phyloP scores from a whole-genome alignment of 441 rosid species.

The Raphanus hybrid region DNA sequence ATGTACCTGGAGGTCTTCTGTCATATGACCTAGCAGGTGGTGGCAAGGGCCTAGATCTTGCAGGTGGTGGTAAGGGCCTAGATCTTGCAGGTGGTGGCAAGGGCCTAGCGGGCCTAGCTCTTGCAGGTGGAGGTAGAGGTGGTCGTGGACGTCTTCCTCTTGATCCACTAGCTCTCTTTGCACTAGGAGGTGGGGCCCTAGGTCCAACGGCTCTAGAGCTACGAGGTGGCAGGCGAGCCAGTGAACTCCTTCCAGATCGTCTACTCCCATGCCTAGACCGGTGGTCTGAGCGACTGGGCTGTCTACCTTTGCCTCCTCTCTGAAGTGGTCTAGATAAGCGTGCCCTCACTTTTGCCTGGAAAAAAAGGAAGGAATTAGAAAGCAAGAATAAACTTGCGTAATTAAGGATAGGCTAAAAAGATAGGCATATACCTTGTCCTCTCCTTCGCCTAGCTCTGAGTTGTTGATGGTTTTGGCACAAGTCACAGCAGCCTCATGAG shows the following conservation, averaged over 20 bases:
- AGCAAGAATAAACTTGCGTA: not conserved
- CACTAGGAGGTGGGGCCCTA: constrained; percentile 59
- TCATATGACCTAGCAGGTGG: constrained; percentile 82
- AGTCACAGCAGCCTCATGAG: constrained; percentile 87
- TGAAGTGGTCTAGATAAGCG: constrained; percentile 95
- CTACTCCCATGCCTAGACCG: constrained; percentile 70
- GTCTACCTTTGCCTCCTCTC: constrained; percentile 69
- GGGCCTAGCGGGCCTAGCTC: constrained; percentile 48
- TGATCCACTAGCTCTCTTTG: constrained; percentile 61
- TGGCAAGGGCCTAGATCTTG: constrained; percentile 57
- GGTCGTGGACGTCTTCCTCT: constrained; percentile 84
- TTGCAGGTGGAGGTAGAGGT: constrained; percentile 63
- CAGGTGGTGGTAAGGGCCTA: constrained; percentile 46
- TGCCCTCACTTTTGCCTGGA: constrained; percentile 94
- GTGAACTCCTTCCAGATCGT: constrained; percentile 68
- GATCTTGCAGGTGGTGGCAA: constrained; percentile 66
- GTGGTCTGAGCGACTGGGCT: constrained; percentile 57
- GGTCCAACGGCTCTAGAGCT: constrained; percentile 57
- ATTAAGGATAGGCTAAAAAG: constrained; percentile 1
- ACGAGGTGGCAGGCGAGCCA: constrained; percentile 66
- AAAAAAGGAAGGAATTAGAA: not conserved
- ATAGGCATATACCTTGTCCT: constrained; percentile 61
- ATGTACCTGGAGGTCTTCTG: constrained; percentile 82
- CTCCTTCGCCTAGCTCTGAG: constrained; percentile 87
- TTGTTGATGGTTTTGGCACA: constrained; percentile 95